phyloP scores from a whole-genome alignment of 2,329 filamentous ascomycete genomes.

The Colletotrichum tabaci region DNA sequence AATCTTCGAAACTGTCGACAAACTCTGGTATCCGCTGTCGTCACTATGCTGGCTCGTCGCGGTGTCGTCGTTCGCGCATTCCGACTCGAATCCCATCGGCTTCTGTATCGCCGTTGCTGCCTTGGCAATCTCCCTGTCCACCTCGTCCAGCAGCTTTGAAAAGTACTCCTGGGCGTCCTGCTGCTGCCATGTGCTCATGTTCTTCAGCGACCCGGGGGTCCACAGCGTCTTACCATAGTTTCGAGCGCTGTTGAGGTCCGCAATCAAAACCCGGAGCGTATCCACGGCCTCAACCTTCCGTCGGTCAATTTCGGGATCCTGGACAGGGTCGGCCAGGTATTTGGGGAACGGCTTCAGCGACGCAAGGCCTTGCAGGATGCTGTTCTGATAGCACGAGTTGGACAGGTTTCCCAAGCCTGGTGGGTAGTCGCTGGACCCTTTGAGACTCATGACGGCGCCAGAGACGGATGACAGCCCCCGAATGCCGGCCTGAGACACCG shows the following conservation, averaged over 20 bases:
- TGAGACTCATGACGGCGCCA: slow-evolving; percentile 57
- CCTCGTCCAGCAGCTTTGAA: slow-evolving; percentile 87
- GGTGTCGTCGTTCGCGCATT: slow-evolving; percentile 58
- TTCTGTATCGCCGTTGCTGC: slow-evolving; percentile 54
- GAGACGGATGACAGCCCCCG: slow-evolving; percentile 69
- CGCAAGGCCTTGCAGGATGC: slow-evolving; percentile 87
- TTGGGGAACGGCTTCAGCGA: slow-evolving; percentile 78
- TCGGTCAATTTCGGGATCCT: slow-evolving; percentile 42
- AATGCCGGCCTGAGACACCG: slow-evolving; percentile 71
- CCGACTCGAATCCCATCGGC: slow-evolving; percentile 58
- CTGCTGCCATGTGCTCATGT: slow-evolving; percentile 95
- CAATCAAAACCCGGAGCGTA: slow-evolving; percentile 75
- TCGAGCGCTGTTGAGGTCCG: slow-evolving; percentile 76
- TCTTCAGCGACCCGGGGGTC: slow-evolving; percentile 87
- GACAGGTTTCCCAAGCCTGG: slow-evolving; percentile 89
- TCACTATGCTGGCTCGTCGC: slow-evolving; percentile 66
- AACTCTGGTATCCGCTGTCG: slow-evolving; percentile 71
- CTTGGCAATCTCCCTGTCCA: slow-evolving; percentile 82
- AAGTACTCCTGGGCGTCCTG: slow-evolving; percentile 99
- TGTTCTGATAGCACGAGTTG: slow-evolving; percentile 99
- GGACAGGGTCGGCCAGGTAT: slow-evolving; percentile 71
- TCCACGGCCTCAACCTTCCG: slow-evolving; percentile 45
- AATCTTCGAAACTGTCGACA: slow-evolving; percentile 55
- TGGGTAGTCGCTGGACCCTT: slow-evolving; percentile 61
- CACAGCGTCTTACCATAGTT: slow-evolving; percentile 85